Evolutionary conservation across 192 early-diverging fungal genomes (phyloP).

Genomic region (Coemansia umbellata): DNA sequence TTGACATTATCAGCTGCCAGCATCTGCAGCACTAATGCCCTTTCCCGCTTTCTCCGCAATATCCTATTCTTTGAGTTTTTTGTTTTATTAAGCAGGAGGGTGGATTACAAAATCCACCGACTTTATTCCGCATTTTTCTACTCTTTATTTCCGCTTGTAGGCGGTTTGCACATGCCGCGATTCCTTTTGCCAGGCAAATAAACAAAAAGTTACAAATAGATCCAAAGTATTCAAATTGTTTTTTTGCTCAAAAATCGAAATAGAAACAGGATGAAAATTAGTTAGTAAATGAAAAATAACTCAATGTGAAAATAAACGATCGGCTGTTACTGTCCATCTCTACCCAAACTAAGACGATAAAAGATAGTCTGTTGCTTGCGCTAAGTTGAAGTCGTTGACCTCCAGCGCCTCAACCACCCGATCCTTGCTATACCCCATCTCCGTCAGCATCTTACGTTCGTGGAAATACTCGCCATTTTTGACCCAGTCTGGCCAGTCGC

Average conservation of each 20-base stretch:
- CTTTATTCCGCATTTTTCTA: not conserved
- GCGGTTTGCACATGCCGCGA: not conserved
- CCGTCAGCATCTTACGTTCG: slow-evolving; percentile 42
- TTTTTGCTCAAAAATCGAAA: too few species aligned
- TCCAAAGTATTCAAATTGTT: too few species aligned
- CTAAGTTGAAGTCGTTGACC: slow-evolving; percentile 52
- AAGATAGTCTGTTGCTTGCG: slow-evolving; percentile 49
- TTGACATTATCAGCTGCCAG: too few species aligned
- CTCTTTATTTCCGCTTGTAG: not conserved
- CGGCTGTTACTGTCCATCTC: too few species aligned
- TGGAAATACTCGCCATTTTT: slow-evolving; percentile 32
- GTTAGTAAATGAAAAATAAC: slow-evolving; percentile 1
- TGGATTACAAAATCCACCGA: not conserved
- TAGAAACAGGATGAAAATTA: not conserved
- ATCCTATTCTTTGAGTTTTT: too few species aligned
- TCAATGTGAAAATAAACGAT: not conserved
- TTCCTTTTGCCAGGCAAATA: not conserved
- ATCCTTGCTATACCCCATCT: slow-evolving; percentile 52
- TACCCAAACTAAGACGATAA: slow-evolving; percentile 23
- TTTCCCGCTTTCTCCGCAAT: too few species aligned
- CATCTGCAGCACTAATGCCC: too few species aligned
- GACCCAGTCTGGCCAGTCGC: slow-evolving; percentile 50
- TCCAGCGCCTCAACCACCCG: slow-evolving; percentile 53
- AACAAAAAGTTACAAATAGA: slow-evolving; percentile 4
- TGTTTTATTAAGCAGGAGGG: too few species aligned